phyloP scores from a whole-genome alignment of 495 filamentous ascomycete species.

The Copromyces sp. region DNA sequence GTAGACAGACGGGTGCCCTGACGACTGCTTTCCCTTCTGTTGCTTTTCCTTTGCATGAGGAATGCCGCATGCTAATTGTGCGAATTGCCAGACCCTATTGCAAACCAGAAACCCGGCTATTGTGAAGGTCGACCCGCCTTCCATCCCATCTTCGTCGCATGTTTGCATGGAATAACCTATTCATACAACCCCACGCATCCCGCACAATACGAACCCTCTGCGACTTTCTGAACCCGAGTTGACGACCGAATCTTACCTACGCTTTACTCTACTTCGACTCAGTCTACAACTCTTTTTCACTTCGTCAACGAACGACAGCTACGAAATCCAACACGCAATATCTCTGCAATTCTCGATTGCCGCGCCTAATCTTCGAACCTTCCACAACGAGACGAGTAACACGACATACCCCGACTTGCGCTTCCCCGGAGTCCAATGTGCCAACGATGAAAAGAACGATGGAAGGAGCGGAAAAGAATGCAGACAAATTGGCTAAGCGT shows the following conservation, averaged over 20 bases:
- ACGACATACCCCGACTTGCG: background rate
- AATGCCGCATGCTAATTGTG: background rate
- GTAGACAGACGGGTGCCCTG: background rate
- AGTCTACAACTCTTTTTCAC: background rate
- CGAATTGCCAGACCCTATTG: background rate
- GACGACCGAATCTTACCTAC: background rate
- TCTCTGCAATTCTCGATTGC: background rate
- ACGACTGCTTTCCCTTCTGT: background rate
- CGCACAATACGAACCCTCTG: background rate
- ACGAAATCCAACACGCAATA: background rate
- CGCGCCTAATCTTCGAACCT: background rate
- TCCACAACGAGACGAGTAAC: background rate
- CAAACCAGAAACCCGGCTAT: background rate
- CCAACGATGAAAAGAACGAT: conserved; percentile 32
- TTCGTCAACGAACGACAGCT: background rate
- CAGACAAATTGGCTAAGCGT: conserved; percentile 31
- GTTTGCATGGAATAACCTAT: background rate
- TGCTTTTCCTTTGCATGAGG: background rate
- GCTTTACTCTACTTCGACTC: background rate
- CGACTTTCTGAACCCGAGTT: background rate
- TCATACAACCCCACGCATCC: background rate
- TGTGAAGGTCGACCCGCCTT: background rate
- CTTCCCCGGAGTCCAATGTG: conserved; percentile 16
- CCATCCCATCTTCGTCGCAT: background rate
- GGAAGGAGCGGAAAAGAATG: conserved; percentile 39